A percentile compares a stretch with the other conserved stretches of the same genome.
Conservation (phyloP, 2,329 filamentous ascomycete species). For the Fragosphaeria purpurea region DNA sequence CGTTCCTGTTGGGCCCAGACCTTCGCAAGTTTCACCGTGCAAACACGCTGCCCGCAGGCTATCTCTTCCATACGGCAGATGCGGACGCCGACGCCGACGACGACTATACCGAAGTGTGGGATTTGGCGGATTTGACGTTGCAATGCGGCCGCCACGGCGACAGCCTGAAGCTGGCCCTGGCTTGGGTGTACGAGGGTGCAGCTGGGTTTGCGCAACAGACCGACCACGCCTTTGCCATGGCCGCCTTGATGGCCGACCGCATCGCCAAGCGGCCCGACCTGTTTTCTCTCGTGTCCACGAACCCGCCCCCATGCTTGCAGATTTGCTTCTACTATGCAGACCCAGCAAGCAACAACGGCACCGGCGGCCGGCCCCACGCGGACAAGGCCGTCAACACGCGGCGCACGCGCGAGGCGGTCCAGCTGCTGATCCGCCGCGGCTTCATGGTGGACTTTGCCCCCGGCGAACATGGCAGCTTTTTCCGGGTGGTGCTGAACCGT, state of each 20-base stretch:
- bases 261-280: constrained; percentile 41
- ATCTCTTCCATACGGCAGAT: constrained; percentile 57
- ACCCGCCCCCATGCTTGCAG: constrained; percentile 80
- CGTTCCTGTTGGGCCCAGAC: constrained; percentile 74
- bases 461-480: constrained; percentile 44
- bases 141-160: constrained; percentile 88
- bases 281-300: constrained; percentile 62
- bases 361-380: constrained; percentile 38
- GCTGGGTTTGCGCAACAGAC: constrained; percentile 61
- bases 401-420: constrained; percentile 38
- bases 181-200: constrained; percentile 82
- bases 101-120: constrained; percentile 56
- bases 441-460: constrained; percentile 56
- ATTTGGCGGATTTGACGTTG: constrained; percentile 83
- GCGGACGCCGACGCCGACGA: constrained; percentile 39
- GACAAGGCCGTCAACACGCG: constrained; percentile 36
- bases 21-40: constrained; percentile 67
- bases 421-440: constrained; percentile 36
- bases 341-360: constrained; percentile 14
- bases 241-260: constrained; percentile 54
- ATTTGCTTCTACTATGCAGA: constrained; percentile 82
- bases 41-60: constrained; percentile 80
- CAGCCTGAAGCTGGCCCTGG: constrained; percentile 73
- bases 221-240: constrained; percentile 62
- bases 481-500: constrained; percentile 49